Conservation (phyloP, 2,329 filamentous ascomycete genomes). For the Scedosporium boydii region DNA sequence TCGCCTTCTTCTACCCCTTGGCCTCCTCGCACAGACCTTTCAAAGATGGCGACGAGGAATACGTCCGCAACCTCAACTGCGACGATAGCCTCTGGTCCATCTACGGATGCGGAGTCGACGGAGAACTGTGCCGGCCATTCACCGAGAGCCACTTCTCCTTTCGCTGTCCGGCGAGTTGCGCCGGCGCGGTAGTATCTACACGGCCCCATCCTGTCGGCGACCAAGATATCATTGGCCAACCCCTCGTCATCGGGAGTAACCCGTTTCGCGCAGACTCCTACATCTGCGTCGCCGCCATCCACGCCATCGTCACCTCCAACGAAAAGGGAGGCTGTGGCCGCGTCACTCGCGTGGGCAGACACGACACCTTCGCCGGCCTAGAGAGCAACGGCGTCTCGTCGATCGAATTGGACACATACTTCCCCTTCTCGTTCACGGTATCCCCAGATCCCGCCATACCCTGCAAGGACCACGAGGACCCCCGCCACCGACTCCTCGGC, state of each 20-base stretch:
- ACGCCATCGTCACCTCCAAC: slow-evolving; percentile 60
- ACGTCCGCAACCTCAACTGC: slow-evolving; percentile 35
- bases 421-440: slow-evolving; percentile 63
- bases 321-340: slow-evolving; percentile 64
- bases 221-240: slow-evolving; percentile 31
- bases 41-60: not conserved
- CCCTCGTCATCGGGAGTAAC: slow-evolving; percentile 35
- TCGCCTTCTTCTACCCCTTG: slow-evolving; percentile 1
- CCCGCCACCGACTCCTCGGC: slow-evolving; percentile 36
- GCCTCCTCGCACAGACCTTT: not conserved
- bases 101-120: slow-evolving; percentile 47
- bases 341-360: slow-evolving; percentile 51
- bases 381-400: slow-evolving; percentile 52
- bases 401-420: slow-evolving; percentile 57
- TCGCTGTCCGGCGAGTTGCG: slow-evolving; percentile 50
- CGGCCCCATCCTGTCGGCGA: slow-evolving; percentile 49
- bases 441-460: slow-evolving; percentile 32
- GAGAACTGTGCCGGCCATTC: slow-evolving; percentile 49
- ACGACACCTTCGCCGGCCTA: slow-evolving; percentile 39
- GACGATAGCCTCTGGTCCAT: slow-evolving; percentile 44
- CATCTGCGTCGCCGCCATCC: slow-evolving; percentile 67
- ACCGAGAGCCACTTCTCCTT: slow-evolving; percentile 46
- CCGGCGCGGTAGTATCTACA: slow-evolving; percentile 30
- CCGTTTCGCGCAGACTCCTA: slow-evolving; percentile 65
- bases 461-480: slow-evolving; percentile 43